phyloP scores from a whole-genome alignment of 768 basidiomycete genomes.

The Xerocomus spinulosus region DNA sequence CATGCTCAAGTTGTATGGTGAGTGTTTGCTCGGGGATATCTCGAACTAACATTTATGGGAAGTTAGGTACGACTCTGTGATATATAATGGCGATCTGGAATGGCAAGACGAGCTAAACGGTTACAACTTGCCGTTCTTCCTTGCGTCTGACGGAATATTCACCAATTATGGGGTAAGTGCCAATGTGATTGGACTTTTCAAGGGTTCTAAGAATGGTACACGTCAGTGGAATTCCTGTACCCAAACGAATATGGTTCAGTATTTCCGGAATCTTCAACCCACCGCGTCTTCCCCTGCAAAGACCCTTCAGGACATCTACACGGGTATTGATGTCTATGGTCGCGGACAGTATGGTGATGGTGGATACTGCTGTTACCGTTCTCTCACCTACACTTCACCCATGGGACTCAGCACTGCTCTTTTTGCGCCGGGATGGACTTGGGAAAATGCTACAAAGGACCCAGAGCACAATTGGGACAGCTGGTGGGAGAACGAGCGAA shows the following conservation, averaged over 20 bases:
- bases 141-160: conserved; percentile 68
- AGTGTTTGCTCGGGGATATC: conserved; percentile 9
- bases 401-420: conserved; percentile 70
- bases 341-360: conserved; percentile 72
- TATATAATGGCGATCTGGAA: conserved; percentile 49
- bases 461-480: conserved; percentile 56
- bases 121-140: conserved; percentile 71
- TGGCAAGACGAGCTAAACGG: conserved; percentile 76
- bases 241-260: conserved; percentile 49
- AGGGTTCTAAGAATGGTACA: not conserved
- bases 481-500: conserved; percentile 74
- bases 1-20: conserved; percentile 74
- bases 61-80: conserved; percentile 69
- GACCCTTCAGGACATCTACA: conserved; percentile 53
- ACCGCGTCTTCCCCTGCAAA: conserved; percentile 33
- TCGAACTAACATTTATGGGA: not conserved
- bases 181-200: not conserved
- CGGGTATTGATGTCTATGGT: conserved; percentile 81
- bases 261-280: conserved; percentile 44
- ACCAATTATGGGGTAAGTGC: conserved; percentile 69
- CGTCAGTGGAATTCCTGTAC: conserved; percentile 55
- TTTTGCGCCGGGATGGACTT: conserved; percentile 81
- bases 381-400: conserved; percentile 60
- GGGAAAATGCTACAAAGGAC: conserved; percentile 65
- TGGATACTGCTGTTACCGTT: conserved; percentile 65